A percentile compares a stretch with the other conserved stretches of the same genome.
phyloP scores from a whole-genome alignment of 129 eudicot genomes.

The Flaveria brownii region DNA sequence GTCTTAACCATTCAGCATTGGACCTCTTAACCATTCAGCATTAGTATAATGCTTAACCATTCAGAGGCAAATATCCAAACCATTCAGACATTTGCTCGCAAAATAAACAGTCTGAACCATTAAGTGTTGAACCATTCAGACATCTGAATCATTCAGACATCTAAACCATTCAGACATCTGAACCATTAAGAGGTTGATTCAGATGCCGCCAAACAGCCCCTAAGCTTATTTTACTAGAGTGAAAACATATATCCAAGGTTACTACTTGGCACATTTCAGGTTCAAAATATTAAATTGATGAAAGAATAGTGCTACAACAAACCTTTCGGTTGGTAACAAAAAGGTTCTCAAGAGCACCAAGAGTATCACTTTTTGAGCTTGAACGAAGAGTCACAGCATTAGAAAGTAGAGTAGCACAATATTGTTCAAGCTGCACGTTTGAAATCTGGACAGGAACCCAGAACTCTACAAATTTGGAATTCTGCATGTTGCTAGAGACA shows the following conservation, averaged over 20 bases:
- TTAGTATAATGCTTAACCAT: no score
- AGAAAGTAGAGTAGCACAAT: conserved; percentile 70
- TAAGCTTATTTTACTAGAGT: neutral
- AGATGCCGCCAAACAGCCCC: no score
- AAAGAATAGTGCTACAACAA: conserved; percentile 25
- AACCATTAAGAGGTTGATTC: no score
- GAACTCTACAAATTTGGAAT: conserved; percentile 67
- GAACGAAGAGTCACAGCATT: conserved; percentile 53
- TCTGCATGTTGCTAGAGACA: conserved; percentile 7
- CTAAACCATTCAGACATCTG: no score
- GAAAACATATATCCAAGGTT: neutral
- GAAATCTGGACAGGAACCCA: conserved; percentile 84
- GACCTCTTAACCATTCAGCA: no score
- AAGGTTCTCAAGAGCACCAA: conserved; percentile 57
- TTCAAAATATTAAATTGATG: conserved; percentile 1
- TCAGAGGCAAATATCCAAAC: no score
- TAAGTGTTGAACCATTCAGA: no score
- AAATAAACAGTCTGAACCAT: no score
- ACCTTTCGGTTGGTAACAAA: conserved; percentile 69
- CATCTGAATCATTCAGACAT: no score
- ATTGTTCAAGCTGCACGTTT: conserved; percentile 86
- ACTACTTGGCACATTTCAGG: conserved; percentile 3
- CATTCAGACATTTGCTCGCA: no score
- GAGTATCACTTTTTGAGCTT: conserved; percentile 46
- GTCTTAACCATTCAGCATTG: no score